Base-by-base conservation (phyloP, 73 alveolate genomes). In the Stentor roeselii region DNA sequence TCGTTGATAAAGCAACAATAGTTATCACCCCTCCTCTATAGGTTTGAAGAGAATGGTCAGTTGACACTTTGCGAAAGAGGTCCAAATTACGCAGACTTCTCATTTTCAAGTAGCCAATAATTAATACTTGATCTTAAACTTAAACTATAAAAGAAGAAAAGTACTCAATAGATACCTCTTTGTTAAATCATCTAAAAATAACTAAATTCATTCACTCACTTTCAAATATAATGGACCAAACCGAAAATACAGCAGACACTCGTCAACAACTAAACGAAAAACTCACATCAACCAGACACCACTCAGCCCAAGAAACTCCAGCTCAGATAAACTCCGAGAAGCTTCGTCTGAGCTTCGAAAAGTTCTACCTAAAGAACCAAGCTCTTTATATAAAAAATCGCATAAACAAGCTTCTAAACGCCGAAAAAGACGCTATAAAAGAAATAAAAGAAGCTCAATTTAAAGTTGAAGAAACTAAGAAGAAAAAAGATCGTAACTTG, bases 11-110 rank as follows among this genome's bases (percentile, higher is more conserved):
- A 14, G 38, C 60, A 2, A 76, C 34, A 34, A 76, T 14, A 1
- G 84, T 39, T 1, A 76, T n/a, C 6, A 76, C n/a, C n/a, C 75
- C 84, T 76, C 84, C 84, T 37, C 11, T 27, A 21, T 15, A 41
- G 6, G 84, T 76, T 2, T 37, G 84, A 1, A 36, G 60, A 39
- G 84, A 39, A 30, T 27, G 15, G 1, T 35, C 84, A 15, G 30
- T 15, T 76, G 84, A 41, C 14, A 61, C 82, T 76, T 39, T 76
- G 14, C 84, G 27, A 41, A n/a, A 76, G n/a, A 76, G 6, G 37
- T 76, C 84, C 11, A 76, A 34, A 30, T 40, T 40, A 15, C 34
- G 21, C 34, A 67, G 2, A 67, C 37, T 67, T 67, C 41, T n/a
- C 80, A 67, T 67, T 21, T 67, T 67, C 27, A 58, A 0, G 74